Base-by-base conservation (phyloP, 371 early-diverging fungal genomes). In the Blastocladiella emersonii region DNA sequence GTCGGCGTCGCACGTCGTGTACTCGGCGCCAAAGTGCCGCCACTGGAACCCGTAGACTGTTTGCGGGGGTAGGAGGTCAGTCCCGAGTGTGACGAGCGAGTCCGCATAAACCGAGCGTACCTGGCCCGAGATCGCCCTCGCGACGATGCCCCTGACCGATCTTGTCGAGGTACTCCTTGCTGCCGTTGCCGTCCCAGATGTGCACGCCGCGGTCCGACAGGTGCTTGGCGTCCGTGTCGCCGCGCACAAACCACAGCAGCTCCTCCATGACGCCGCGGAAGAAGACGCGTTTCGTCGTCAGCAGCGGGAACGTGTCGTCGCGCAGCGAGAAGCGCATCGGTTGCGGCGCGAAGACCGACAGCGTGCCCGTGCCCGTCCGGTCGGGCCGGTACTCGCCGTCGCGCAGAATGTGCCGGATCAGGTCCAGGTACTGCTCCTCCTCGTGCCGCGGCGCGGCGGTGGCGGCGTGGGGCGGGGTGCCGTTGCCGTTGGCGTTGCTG, bases 11-110 rank as follows among this genome's bases (percentile, higher is more conserved):
- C 88, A 89, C 57, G 87, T 89, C 34, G 74, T 68, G 70, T 99
- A 99, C 63, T 86, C 74, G 0, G 99, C 99, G 0, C 99, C 99
- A 81, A 98, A 99, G 71, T 99, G 98, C 48, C 99, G 79, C 99
- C 99, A 99, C 71, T 99, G 99, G 74, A 95, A 99, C 12, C 99
- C 99, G 68, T 99, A 99, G 36, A 99, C 92, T 37, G 39, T 13
- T 5, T 37, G 13, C 5, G 5, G 39, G 7, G 13, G 13, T 37
- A 37, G n/a, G n/a, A n/a, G n/a, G n/a, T n/a, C n/a, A n/a, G n/a
- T 37, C 39, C 13, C 13, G 39, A 37, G 13, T 37, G 39, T 37
- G 13, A 37, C 39, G 39, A 37, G 7, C 5, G 13, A 37, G 13
- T 37, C 5, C 5, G 39, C 7, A 37, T 7, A 37, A 7, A 37